Conservation (phyloP, 495 filamentous ascomycete species). For the Penicillium subrubescens region DNA sequence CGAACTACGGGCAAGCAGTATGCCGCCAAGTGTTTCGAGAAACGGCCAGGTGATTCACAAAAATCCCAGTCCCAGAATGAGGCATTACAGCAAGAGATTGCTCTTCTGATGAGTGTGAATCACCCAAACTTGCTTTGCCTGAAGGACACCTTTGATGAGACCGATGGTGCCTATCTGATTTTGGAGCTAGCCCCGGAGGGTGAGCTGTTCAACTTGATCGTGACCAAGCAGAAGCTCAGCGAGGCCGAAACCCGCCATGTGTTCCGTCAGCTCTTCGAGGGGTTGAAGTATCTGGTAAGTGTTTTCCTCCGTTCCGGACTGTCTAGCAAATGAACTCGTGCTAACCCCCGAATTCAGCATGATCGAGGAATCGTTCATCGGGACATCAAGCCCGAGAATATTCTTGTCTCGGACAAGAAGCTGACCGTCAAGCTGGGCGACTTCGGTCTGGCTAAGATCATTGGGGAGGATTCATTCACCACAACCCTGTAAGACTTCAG, state of each 20-base stretch:
- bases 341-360: slow-evolving; percentile 65
- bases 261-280: slow-evolving; percentile 90
- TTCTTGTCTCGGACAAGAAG: slow-evolving; percentile 81
- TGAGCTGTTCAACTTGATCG: slow-evolving; percentile 93
- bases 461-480: slow-evolving; percentile 97
- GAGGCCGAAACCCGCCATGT: slow-evolving; percentile 83
- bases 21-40: slow-evolving; percentile 94
- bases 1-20: slow-evolving; percentile 78
- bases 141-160: slow-evolving; percentile 93
- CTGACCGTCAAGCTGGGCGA: slow-evolving; percentile 91
- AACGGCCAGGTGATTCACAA: slow-evolving; percentile 74
- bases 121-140: slow-evolving; percentile 95
- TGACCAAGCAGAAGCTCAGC: slow-evolving; percentile 81
- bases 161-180: slow-evolving; percentile 86
- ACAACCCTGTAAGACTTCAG: slow-evolving; percentile 71
- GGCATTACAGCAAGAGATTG: slow-evolving; percentile 91
- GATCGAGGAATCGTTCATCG: slow-evolving; percentile 97
- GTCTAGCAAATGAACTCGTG: not conserved
- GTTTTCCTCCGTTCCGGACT: slow-evolving; percentile 1
- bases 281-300: slow-evolving; percentile 88
- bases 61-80: slow-evolving; percentile 68
- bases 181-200: slow-evolving; percentile 90
- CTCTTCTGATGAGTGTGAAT: slow-evolving; percentile 91
- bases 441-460: slow-evolving; percentile 97
- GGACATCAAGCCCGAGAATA: slow-evolving; percentile 99